Percentiles rank a stretch among this genome's conserved stretches.
Evolutionary conservation across 495 filamentous ascomycete genomes (phyloP).

Genomic region (Penicillium roqueforti): DNA sequence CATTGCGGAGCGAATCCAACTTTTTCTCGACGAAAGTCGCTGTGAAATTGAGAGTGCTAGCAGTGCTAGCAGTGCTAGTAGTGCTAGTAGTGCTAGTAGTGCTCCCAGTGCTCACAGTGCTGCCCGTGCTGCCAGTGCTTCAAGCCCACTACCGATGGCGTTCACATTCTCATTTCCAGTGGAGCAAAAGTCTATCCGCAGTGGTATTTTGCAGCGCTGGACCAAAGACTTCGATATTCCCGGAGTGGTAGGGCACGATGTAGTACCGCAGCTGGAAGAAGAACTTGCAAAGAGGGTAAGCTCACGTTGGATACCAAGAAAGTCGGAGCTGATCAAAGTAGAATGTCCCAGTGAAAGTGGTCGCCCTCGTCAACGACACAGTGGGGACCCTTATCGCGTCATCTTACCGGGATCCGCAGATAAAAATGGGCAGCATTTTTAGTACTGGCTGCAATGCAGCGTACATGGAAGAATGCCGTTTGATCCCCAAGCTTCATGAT

Average conservation of each 20-base stretch:
- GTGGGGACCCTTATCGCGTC: conserved; percentile 93
- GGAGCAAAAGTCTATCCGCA: conserved; percentile 80
- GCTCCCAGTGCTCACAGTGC: too few relatives aligned
- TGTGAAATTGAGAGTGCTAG: too few relatives aligned
- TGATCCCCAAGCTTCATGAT: conserved; percentile 80
- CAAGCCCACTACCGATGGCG: conserved; percentile 63
- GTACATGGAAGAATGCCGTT: conserved; percentile 84
- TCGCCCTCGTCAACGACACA: conserved; percentile 90
- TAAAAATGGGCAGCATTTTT: conserved; percentile 92
- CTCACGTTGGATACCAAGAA: background rate
- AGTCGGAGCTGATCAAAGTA: conserved; percentile 23
- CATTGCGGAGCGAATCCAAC: conserved; percentile 80
- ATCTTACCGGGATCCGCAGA: conserved; percentile 75
- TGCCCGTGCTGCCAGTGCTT: conserved; percentile 43
- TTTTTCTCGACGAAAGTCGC: conserved; percentile 82
- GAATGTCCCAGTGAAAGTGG: conserved; percentile 79
- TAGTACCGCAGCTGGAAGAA: conserved; percentile 81
- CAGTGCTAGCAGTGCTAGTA: too few relatives aligned
- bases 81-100: too few relatives aligned
- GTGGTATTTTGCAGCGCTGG: conserved; percentile 89
- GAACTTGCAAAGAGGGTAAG: conserved; percentile 69
- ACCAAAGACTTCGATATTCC: conserved; percentile 93
- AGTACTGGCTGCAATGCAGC: conserved; percentile 95
- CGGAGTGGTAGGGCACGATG: conserved; percentile 85
- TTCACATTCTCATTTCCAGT: conserved; percentile 97